Base-by-base conservation (phyloP, 2,329 filamentous ascomycete species). In the Verticillium longisporum region DNA sequence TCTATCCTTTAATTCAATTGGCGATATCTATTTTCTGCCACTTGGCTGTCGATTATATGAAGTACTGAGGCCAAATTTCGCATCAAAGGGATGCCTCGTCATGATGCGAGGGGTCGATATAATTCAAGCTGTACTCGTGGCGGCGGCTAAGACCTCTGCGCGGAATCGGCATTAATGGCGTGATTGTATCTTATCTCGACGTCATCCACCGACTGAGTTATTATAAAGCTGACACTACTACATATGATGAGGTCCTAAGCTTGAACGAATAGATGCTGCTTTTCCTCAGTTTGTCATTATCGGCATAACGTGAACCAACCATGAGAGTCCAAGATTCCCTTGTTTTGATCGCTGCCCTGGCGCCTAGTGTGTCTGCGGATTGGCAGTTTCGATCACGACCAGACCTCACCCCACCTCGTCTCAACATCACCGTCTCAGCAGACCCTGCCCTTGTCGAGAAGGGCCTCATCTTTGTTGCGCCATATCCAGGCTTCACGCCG, bases 381-480 rank as follows among this genome's bases (percentile, higher is more conserved):
- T 63, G 63, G 61, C 63, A 66, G 14, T 66, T 54, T 33, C 60
- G 60, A n/a, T 65, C 64, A 11, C 64, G 26, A 1, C 67, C 70
- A 9, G 72, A 73, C 60, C 66, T 74, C 15, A 66, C 70, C 1
- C 70, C 72, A 2, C 72, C 73, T 11, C 69, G 69, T 2, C 69
- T 75, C 59, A 75, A 74, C 66, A 78, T 77, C 63, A 80, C 78
- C 36, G 77, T 80, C 53, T 72, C 75, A 4, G 76, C 77, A 4
- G 54, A 58, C 21, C 71, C 73, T 6, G 64, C 68, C 56, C 70
- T 72, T 32, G 75, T 78, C 4, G 76, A 76, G 58, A 63, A 69
- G 31, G 79, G 78, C 11, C 80, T 78, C 55, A 67, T 81, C 21
- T 81, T 81, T 63, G 62, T 80, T 7, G 75, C 73, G 9, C 74